Base-by-base conservation (phyloP, 805 yeast species). In the Torulaspora indica region DNA sequence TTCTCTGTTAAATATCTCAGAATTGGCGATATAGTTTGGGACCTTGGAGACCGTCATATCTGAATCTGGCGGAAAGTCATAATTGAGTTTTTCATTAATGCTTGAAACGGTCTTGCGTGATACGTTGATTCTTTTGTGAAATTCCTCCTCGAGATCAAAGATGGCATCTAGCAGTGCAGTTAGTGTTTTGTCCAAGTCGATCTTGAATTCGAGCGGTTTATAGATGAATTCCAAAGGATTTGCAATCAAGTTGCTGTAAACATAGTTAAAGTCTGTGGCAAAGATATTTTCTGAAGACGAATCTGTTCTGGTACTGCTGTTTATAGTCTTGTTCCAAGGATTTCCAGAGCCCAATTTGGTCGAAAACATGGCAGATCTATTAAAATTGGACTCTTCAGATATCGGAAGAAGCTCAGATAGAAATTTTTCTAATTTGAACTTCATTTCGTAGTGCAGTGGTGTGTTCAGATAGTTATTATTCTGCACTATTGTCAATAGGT, bases 341-440 rank as follows among this genome's bases (percentile, higher is more conserved):
- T 48, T 52, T 1, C 52, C 59, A 2, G 60, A 46, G 6, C 47
- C 43, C 28, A 52, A 54, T 25, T n/a, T 41, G 22, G 30, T 39
- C 7, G 57, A 51, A 24, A 57, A 38, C 8, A 51, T 35, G 1
- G 55, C 54, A 13, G 62, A 57, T 47, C 63, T 52, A 40, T 60
- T 60, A 25, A 55, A 57, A 27, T 60, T 60, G 3, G 62, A 57
- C 43, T 60, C 64, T 28, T 60, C 64, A 38, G 47, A 27, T 2
- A 58, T 36, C 6, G 63, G 60, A 33, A 60, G 46, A 28, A 60
- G 38, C 34, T 60, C 61, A 1, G 63, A 53, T 15, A 60, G 25
- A 38, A 60, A 60, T 20, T 55, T 56, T 25, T 47, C 54, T 8
- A 60, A 32, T 36, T 56, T 58, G 23, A 42, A 53, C 35, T 49